These are phyloP conservation scores for Chrysanthemum makinoi DNA, from an alignment of 129 eudicot species.

Conservation along the genomic window DNA sequence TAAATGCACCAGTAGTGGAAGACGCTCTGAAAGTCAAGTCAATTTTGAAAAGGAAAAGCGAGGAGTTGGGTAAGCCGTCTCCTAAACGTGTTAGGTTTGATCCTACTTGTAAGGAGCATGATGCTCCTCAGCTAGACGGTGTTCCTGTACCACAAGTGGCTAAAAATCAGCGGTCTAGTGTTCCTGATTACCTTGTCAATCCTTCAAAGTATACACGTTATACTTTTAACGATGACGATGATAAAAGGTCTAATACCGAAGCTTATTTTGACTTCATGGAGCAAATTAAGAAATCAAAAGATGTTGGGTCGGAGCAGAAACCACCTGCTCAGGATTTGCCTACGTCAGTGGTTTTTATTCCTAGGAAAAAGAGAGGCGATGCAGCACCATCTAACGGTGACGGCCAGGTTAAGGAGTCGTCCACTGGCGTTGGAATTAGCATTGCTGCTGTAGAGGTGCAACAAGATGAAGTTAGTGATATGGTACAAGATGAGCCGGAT, in stretches of 20 bases:
- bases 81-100: constrained; percentile 51
- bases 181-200: constrained; percentile 46
- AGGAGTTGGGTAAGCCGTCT: constrained; percentile 20
- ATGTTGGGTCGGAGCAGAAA: constrained; percentile 6
- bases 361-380: constrained; percentile 38
- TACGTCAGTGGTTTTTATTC: constrained; percentile 35
- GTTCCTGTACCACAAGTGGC: neutral
- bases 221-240: constrained; percentile 29
- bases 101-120: constrained; percentile 25
- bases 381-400: constrained; percentile 8
- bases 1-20: neutral
- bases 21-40: constrained; percentile 33
- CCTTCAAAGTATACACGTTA: constrained; percentile 48
- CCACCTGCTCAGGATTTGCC: constrained; percentile 16
- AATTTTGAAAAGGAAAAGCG: constrained; percentile 45
- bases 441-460: constrained; percentile 30
- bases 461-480: constrained; percentile 21
- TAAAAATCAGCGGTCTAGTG: neutral
- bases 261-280: constrained; percentile 28
- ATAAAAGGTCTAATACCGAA: constrained; percentile 19
- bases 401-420: constrained; percentile 1
- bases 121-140: neutral
- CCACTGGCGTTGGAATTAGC: constrained; percentile 7
- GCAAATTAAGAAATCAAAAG: constrained; percentile 18
- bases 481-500: constrained; percentile 27